phyloP scores from a whole-genome alignment of 148 eudicot species.

The Vaccinium corymbosum region DNA sequence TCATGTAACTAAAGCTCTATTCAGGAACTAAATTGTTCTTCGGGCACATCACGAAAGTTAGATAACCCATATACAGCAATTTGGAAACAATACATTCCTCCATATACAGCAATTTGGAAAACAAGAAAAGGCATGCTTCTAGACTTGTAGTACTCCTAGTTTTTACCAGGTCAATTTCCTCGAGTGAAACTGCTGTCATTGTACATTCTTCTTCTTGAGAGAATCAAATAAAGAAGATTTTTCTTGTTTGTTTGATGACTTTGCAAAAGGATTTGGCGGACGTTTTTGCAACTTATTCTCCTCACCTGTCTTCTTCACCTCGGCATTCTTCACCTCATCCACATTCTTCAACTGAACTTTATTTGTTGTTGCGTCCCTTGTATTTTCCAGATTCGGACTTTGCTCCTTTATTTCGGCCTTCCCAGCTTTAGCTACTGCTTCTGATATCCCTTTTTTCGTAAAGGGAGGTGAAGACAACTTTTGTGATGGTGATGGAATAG shows the following conservation, averaged over 20 bases:
- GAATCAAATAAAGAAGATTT: conserved; percentile 70
- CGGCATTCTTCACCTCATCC: conserved; percentile 23
- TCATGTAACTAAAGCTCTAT: too few relatives aligned
- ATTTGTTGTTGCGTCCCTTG: background rate
- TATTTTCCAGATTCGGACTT: conserved; percentile 24
- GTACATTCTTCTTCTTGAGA: conserved; percentile 60
- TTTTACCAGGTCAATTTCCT: background rate
- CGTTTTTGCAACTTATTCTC: conserved; percentile 28
- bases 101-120: background rate
- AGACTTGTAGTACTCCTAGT: background rate
- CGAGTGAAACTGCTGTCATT: background rate
- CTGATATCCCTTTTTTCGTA: conserved; percentile 36
- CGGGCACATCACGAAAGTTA: background rate
- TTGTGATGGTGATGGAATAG: conserved; percentile 30
- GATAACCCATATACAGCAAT: too few relatives aligned
- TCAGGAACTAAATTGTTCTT: background rate
- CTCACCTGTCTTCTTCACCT: conserved; percentile 29
- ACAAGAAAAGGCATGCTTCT: background rate
- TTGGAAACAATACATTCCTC: background rate
- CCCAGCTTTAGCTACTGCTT: conserved; percentile 35
- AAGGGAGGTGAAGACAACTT: conserved; percentile 44
- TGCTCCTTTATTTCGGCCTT: conserved; percentile 30
- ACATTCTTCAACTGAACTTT: conserved; percentile 21
- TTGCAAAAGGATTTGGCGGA: conserved; percentile 84
- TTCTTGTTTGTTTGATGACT: conserved; percentile 52